Percentiles rank a stretch among this genome's conserved stretches.
Conservation (phyloP, 129 eudicot genomes). For the Centella asiatica region DNA sequence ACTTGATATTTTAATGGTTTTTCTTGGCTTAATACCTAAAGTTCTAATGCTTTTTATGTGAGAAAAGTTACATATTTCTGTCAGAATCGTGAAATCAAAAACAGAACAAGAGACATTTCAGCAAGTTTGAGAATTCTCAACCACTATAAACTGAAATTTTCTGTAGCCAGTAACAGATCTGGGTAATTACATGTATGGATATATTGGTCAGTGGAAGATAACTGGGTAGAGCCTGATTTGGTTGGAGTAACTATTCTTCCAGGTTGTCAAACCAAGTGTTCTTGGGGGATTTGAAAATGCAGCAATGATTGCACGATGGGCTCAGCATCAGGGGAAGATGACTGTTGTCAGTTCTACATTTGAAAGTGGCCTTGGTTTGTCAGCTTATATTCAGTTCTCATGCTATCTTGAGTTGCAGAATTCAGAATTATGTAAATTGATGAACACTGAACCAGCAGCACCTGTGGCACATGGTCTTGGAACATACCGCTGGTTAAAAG, state of each 20-base stretch:
- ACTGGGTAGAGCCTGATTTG: neutral
- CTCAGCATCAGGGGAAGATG: constrained; percentile 75
- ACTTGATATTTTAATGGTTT: too few species aligned
- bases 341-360: constrained; percentile 76
- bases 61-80: too few species aligned
- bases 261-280: constrained; percentile 93
- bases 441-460: constrained; percentile 32
- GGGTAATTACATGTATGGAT: neutral
- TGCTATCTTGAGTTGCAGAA: constrained; percentile 62
- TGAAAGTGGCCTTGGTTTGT: constrained; percentile 70
- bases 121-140: neutral
- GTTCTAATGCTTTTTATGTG: neutral
- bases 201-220: neutral
- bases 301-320: constrained; percentile 80
- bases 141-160: neutral
- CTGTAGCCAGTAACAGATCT: constrained; percentile 3
- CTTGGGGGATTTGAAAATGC: constrained; percentile 96
- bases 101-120: neutral
- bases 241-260: constrained; percentile 5
- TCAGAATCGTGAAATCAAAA: neutral
- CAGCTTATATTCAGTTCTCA: constrained; percentile 66
- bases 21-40: neutral
- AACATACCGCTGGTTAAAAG: constrained; percentile 83
- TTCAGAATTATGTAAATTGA: constrained; percentile 34
- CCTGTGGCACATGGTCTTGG: constrained; percentile 87